Percentiles rank a stretch among this genome's conserved stretches.
Evolutionary conservation across 1,139 yeast genomes (phyloP).

Genomic region (Pichia kudriavzevii): DNA sequence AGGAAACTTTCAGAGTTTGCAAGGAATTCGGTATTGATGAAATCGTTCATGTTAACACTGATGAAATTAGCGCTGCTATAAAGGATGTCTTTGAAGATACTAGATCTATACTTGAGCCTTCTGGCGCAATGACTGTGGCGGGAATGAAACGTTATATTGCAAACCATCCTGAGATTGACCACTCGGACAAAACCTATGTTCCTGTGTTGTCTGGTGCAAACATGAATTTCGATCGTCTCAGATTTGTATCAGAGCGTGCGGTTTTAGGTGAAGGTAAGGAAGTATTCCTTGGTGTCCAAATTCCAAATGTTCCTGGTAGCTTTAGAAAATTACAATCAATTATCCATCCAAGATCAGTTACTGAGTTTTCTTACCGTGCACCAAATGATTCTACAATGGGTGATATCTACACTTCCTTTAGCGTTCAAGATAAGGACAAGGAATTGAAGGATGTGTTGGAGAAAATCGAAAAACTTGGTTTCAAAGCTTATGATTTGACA

Average conservation of each 20-base stretch:
- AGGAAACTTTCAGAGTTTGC: conserved; percentile 82
- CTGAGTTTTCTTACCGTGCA: conserved; percentile 84
- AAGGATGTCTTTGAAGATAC: conserved; percentile 96
- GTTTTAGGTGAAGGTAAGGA: conserved; percentile 96
- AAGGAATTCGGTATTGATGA: conserved; percentile 71
- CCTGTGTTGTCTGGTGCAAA: conserved; percentile 94
- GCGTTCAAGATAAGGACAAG: conserved; percentile 63
- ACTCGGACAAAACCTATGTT: conserved; percentile 64
- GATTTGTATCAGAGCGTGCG: conserved; percentile 98
- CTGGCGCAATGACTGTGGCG: conserved; percentile 94
- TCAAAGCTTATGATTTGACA: conserved; percentile 75
- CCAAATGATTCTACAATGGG: conserved; percentile 40
- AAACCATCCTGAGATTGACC: conserved; percentile 60
- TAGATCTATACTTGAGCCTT: conserved; percentile 88
- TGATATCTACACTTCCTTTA: conserved; percentile 79
- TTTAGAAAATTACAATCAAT: conserved; percentile 67
- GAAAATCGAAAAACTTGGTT: conserved; percentile 39
- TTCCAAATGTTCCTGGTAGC: conserved; percentile 90
- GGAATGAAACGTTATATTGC: conserved; percentile 80
- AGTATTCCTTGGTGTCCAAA: conserved; percentile 80
- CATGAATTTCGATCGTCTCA: conserved; percentile 91
- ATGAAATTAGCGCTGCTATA: conserved; percentile 95
- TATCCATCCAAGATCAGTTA: conserved; percentile 79
- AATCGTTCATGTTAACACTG: conserved; percentile 79
- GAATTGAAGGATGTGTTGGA: conserved; percentile 40